Evolutionary conservation across 306 rosid species (phyloP).

Genomic region (Amphicarpaea edgeworthii): DNA sequence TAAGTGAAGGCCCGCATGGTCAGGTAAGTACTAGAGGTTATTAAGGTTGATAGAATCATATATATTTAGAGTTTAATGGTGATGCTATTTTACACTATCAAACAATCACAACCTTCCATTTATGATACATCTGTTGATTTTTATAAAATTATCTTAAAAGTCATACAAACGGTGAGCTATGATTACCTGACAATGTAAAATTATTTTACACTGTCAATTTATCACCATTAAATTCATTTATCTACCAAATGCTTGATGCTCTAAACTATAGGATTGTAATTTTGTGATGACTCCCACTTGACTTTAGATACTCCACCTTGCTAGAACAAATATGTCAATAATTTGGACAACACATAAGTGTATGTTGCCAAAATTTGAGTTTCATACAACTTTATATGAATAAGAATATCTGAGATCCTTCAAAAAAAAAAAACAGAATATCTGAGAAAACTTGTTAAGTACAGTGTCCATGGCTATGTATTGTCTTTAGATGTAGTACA

Average conservation of each 20-base stretch:
- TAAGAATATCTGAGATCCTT: neutral
- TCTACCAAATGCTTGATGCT: neutral
- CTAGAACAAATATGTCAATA: neutral
- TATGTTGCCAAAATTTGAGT: neutral
- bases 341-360: neutral
- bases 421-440: no score
- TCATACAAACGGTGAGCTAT: no score
- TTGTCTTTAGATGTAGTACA: constrained; percentile 2
- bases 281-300: constrained; percentile 6
- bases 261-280: neutral
- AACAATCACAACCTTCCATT: no score
- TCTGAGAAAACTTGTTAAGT: constrained; percentile 15
- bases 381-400: neutral
- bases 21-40: constrained; percentile 61
- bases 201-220: no score
- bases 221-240: no score
- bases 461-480: constrained; percentile 7
- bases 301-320: neutral
- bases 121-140: no score
- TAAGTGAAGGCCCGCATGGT: constrained; percentile 68
- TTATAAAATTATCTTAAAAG: no score
- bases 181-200: no score
- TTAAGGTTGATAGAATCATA: constrained; percentile 22
- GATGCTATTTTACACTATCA: no score
- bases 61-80: no score